Evolutionary conservation across 2,329 filamentous ascomycete species (phyloP).

Genomic region (Myriosclerotinia duriaeana): DNA sequence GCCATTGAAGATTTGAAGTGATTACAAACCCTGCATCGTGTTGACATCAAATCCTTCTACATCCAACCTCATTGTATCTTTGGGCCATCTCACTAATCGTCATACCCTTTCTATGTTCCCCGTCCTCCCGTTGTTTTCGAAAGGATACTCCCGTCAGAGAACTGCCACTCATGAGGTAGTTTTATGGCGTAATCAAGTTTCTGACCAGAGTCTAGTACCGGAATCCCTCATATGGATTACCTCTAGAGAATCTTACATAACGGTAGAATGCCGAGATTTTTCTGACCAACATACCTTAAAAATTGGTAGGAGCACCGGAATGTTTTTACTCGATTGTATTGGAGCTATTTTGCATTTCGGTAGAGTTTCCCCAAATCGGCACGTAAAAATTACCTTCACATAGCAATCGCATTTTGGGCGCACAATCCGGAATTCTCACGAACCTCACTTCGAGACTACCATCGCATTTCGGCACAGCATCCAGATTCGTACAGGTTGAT

Average conservation of each 20-base stretch:
- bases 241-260: background rate
- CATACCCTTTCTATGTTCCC: background rate
- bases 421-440: background rate
- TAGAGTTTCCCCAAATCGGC: background rate
- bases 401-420: background rate
- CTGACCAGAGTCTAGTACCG: background rate
- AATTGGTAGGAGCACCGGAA: slow-evolving; percentile 8
- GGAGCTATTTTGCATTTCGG: background rate
- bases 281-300: background rate
- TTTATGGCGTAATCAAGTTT: background rate
- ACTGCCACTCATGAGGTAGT: background rate
- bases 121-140: background rate
- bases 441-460: background rate
- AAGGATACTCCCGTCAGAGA: background rate
- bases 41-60: background rate
- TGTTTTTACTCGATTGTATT: background rate
- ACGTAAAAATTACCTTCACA: background rate
- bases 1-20: background rate
- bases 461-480: background rate
- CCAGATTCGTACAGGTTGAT: background rate
- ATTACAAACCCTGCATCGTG: background rate
- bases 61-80: background rate
- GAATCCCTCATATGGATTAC: background rate
- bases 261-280: background rate
- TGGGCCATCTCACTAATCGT: background rate